Evolutionary conservation across 1,284 basidiomycete species (phyloP).

Genomic region (Sanguinoderma infundibulare): DNA sequence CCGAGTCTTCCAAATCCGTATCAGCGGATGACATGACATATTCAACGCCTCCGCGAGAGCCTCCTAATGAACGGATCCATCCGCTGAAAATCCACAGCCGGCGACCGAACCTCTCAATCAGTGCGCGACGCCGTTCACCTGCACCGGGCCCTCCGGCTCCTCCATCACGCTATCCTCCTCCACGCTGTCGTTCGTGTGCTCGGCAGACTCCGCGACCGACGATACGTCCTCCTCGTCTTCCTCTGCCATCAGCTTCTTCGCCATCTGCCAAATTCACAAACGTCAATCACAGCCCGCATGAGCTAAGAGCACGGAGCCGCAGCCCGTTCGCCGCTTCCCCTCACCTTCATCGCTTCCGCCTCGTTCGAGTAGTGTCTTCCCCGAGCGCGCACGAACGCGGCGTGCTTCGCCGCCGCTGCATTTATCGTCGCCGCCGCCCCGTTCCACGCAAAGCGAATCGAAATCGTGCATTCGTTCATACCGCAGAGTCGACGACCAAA

Average conservation of each 20-base stretch:
- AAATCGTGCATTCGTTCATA: too few species aligned
- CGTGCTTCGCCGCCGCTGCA: conserved; percentile 80
- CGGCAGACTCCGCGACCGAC: conserved; percentile 27
- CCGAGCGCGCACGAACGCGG: conserved; percentile 81
- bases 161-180: conserved; percentile 35
- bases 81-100: too few species aligned
- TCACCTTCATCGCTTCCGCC: conserved; percentile 89
- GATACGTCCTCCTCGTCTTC: conserved; percentile 60
- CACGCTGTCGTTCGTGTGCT: conserved; percentile 23
- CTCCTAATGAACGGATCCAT: not conserved
- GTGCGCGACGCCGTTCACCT: conserved; percentile 35
- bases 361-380: conserved; percentile 91
- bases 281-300: conserved; percentile 7
- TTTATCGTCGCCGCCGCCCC: conserved; percentile 58
- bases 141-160: conserved; percentile 31
- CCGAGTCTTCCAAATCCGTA: not conserved
- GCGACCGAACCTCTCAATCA: conserved; percentile 7
- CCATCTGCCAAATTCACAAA: conserved; percentile 49
- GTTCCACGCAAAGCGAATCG: not conserved
- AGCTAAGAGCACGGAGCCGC: conserved; percentile 13
- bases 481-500: not conserved
- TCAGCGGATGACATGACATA: conserved; percentile 1
- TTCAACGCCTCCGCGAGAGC: not conserved
- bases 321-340: conserved; percentile 16
- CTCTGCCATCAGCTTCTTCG: conserved; percentile 64